Percentiles rank a stretch among this genome's conserved stretches.
These are phyloP conservation scores for Penicillium manginii DNA, from an alignment of 495 filamentous ascomycete genomes.

Conservation along the genomic window DNA sequence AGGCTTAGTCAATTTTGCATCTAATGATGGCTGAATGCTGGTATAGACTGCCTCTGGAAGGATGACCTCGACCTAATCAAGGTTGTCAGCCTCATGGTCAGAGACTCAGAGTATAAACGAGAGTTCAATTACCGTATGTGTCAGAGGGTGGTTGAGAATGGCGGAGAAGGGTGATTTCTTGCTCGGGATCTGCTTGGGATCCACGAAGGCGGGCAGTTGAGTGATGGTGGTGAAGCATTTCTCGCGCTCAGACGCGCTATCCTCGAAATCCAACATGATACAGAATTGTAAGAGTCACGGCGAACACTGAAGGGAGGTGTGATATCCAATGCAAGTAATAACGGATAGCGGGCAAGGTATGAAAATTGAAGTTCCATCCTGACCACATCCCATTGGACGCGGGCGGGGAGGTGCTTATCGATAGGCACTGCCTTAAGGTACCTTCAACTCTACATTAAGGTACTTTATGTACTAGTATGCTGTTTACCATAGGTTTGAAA, in stretches of 20 bases:
- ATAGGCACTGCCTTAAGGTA: background rate
- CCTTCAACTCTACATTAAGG: no score
- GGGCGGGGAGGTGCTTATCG: background rate
- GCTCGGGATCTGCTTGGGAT: conserved; percentile 68
- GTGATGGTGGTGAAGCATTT: conserved; percentile 78
- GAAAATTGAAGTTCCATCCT: background rate
- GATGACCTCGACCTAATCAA: conserved; percentile 68
- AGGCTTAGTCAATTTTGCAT: conserved; percentile 41
- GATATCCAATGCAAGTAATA: background rate
- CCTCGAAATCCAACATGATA: conserved; percentile 61
- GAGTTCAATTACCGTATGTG: conserved; percentile 66
- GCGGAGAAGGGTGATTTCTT: conserved; percentile 76
- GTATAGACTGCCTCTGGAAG: conserved; percentile 70
- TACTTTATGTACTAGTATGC: no score
- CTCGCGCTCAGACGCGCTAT: conserved; percentile 58
- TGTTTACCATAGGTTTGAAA: no score
- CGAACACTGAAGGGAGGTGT: background rate
- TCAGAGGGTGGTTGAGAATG: conserved; percentile 68
- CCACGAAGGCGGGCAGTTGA: conserved; percentile 63
- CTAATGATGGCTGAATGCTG: conserved; percentile 59
- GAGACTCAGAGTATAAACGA: background rate
- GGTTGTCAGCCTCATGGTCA: conserved; percentile 15
- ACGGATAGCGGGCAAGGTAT: no score
- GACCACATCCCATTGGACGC: no score
- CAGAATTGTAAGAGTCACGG: background rate